These are phyloP conservation scores for Metarhizium brunneum DNA, from an alignment of 2,329 filamentous ascomycete genomes.

Conservation along the genomic window DNA sequence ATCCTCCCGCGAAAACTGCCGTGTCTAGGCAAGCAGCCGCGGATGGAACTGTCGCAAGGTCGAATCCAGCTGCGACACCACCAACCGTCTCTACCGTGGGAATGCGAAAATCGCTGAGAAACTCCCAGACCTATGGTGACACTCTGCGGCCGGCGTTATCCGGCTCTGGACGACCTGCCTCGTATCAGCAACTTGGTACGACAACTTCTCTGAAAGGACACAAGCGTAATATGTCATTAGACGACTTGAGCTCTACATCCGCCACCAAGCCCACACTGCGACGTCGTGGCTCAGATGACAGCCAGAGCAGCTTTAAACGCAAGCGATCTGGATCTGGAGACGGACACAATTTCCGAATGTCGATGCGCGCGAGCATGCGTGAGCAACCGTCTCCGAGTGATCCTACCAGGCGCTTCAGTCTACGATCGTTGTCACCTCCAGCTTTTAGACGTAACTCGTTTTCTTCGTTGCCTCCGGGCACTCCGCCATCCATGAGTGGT, in stretches of 20 bases:
- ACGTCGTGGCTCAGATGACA: slow-evolving; percentile 54
- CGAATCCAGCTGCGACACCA: background rate
- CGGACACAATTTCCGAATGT: slow-evolving; percentile 57
- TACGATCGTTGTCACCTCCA: slow-evolving; percentile 62
- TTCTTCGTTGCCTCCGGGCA: slow-evolving; percentile 27
- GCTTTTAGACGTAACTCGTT: slow-evolving; percentile 36
- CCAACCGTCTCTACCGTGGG: slow-evolving; percentile 4
- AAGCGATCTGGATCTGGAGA: slow-evolving; percentile 36
- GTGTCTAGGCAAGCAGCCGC: background rate
- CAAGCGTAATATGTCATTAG: slow-evolving; percentile 16
- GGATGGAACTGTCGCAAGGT: background rate
- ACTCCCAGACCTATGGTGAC: slow-evolving; percentile 8
- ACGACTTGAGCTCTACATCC: slow-evolving; percentile 12
- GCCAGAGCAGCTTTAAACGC: slow-evolving; percentile 77
- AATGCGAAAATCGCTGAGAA: slow-evolving; percentile 16
- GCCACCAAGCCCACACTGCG: slow-evolving; percentile 27
- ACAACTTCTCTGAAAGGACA: slow-evolving; percentile 10
- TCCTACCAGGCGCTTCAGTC: slow-evolving; percentile 51
- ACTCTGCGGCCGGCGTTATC: slow-evolving; percentile 4
- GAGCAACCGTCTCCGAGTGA: slow-evolving; percentile 20
- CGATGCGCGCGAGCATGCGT: slow-evolving; percentile 49
- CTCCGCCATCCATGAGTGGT: slow-evolving; percentile 13
- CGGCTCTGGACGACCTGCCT: slow-evolving; percentile 16
- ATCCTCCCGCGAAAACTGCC: background rate
- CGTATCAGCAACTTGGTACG: slow-evolving; percentile 17